These are phyloP conservation scores for Ophiostoma fasciatum DNA, from an alignment of 2,329 filamentous ascomycete species.

Conservation along the genomic window DNA sequence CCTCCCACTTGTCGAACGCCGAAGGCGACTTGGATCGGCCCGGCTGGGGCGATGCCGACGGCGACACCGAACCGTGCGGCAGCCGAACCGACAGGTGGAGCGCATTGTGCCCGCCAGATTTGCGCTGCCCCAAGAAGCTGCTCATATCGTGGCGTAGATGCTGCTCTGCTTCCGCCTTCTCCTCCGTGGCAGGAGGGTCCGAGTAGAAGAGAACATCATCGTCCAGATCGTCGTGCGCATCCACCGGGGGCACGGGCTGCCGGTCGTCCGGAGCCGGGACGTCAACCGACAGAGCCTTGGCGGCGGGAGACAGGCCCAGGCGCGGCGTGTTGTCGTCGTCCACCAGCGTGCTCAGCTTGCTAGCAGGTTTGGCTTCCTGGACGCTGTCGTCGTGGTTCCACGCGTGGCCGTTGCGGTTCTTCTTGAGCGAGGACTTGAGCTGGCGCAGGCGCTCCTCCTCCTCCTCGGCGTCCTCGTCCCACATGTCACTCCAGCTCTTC, in stretches of 20 bases:
- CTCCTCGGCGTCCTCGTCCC: constrained; percentile 79
- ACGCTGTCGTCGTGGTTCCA: constrained; percentile 70
- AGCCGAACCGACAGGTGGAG: constrained; percentile 45
- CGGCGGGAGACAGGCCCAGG: constrained; percentile 25
- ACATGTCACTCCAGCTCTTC: constrained; percentile 98
- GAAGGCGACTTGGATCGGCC: constrained; percentile 32
- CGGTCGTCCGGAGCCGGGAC: constrained; percentile 22
- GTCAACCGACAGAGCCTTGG: constrained; percentile 25
- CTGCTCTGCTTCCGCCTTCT: constrained; percentile 19
- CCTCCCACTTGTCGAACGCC: constrained; percentile 72
- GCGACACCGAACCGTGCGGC: constrained; percentile 23
- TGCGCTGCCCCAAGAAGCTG: constrained; percentile 9
- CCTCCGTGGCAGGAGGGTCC: constrained; percentile 33
- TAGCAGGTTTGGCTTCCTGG: constrained; percentile 10
- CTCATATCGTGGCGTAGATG: constrained; percentile 14
- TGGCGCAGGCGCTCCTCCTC: constrained; percentile 47
- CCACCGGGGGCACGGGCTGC: constrained; percentile 22
- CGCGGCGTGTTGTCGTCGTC: constrained; percentile 30
- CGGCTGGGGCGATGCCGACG: constrained; percentile 3
- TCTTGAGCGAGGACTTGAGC: constrained; percentile 42
- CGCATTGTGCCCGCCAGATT: too few species aligned
- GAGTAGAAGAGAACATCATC: constrained; percentile 62
- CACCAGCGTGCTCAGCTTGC: constrained; percentile 13
- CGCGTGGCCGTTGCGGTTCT: constrained; percentile 58
- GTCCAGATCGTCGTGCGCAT: constrained; percentile 51